Evolutionary conservation across 139 green algal species (phyloP).

Genomic region (Limnomonas spitsbergensis): DNA sequence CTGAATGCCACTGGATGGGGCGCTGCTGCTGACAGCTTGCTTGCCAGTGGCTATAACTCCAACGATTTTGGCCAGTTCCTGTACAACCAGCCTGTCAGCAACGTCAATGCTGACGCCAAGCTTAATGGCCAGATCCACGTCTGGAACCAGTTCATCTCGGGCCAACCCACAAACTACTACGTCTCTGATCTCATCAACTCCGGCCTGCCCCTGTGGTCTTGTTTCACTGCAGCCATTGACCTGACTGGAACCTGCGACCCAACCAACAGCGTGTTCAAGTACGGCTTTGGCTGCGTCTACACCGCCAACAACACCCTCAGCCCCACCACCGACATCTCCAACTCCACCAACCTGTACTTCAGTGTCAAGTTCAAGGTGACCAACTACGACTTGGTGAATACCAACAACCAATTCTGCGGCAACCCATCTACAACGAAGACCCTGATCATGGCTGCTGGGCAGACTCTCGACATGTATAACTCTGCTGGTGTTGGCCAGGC

Average conservation of each 20-base stretch:
- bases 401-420: neutral
- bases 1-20: constrained; percentile 11
- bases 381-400: neutral
- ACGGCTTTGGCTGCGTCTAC: neutral
- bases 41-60: no score
- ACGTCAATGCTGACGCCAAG: neutral
- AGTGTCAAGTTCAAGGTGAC: constrained; percentile 6
- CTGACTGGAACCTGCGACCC: neutral
- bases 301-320: neutral
- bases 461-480: neutral
- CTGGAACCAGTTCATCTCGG: constrained; percentile 7
- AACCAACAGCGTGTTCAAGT: neutral
- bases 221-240: neutral
- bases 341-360: constrained; percentile 10
- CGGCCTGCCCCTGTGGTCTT: neutral
- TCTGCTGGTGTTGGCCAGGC: neutral
- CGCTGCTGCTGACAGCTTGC: neutral
- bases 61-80: constrained; percentile 11
- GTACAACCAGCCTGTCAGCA: neutral
- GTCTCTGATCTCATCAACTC: neutral
- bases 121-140: neutral
- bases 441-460: neutral
- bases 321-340: neutral
- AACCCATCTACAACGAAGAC: neutral
- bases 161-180: neutral